Evolutionary conservation across 176 grass and related monocot species (phyloP).

Genomic region (Carex parvula): DNA sequence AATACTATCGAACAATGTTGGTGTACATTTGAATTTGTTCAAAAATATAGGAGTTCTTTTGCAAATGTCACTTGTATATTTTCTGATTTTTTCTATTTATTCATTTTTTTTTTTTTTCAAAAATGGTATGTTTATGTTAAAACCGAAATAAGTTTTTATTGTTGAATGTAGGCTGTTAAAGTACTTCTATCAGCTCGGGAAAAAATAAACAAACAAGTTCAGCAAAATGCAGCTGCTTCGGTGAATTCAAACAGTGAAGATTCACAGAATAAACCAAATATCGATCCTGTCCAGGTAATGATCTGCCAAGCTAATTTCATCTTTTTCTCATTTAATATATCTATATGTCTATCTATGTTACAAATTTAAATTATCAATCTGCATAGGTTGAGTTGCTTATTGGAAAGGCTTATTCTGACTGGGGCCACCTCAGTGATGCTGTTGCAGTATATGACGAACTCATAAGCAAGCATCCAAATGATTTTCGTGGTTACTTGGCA

Average conservation of each 20-base stretch:
- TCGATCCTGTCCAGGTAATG: constrained; percentile 82
- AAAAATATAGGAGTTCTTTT: not conserved
- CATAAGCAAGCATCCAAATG: constrained; percentile 81
- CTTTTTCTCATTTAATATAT: not conserved
- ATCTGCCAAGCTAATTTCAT: not conserved
- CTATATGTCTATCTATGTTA: not conserved
- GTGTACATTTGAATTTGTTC: not conserved
- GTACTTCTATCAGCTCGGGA: constrained; percentile 59
- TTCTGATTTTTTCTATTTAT: not conserved
- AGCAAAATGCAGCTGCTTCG: constrained; percentile 24
- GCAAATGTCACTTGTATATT: not conserved
- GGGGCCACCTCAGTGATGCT: constrained; percentile 81
- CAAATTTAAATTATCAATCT: not conserved
- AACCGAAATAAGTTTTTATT: constrained; percentile 14
- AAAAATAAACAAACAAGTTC: constrained; percentile 62
- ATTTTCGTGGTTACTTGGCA: constrained; percentile 87
- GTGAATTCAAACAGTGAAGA: constrained; percentile 37
- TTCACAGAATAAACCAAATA: constrained; percentile 41
- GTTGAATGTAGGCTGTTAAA: constrained; percentile 65
- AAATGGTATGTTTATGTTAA: not conserved
- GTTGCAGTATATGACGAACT: constrained; percentile 80
- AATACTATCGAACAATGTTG: not conserved
- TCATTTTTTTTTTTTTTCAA: not conserved
- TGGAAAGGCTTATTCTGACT: constrained; percentile 89
- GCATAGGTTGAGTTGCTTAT: constrained; percentile 79